Conservation (phyloP, 768 basidiomycete species). For the Leccinum disarticulatum region DNA sequence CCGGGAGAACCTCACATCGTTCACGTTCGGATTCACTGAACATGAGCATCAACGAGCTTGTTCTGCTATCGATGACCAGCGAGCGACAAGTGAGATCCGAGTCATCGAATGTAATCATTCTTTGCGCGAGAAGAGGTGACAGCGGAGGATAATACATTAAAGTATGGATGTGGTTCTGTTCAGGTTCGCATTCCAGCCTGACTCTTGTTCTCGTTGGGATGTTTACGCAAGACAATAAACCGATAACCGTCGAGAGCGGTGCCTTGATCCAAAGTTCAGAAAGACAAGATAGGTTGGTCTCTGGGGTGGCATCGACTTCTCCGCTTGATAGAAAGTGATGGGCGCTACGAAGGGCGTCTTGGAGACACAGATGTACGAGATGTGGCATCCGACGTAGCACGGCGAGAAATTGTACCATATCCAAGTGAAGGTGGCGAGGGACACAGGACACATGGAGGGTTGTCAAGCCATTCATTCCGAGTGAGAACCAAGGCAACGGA, state of each 20-base stretch:
- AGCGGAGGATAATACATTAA: not conserved
- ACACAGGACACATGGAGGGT: slow-evolving; percentile 33
- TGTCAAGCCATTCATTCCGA: slow-evolving; percentile 26
- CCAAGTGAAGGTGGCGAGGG: slow-evolving; percentile 21
- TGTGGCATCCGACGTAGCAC: slow-evolving; percentile 34
- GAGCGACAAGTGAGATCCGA: not conserved
- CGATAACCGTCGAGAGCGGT: slow-evolving; percentile 7
- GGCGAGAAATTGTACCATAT: slow-evolving; percentile 30
- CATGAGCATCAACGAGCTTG: not conserved
- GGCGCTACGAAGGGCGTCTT: slow-evolving; percentile 26
- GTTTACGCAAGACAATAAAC: slow-evolving; percentile 6
- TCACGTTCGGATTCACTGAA: not conserved
- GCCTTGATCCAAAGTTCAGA: slow-evolving; percentile 6
- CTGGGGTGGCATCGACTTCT: not conserved
- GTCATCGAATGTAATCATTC: not conserved
- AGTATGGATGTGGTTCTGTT: not conserved
- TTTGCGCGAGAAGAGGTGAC: not conserved
- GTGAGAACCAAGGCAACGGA: not conserved
- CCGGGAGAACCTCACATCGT: not conserved
- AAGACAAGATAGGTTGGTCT: slow-evolving; percentile 1
- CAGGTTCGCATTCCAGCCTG: not conserved
- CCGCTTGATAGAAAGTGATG: not conserved
- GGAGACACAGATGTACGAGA: slow-evolving; percentile 35
- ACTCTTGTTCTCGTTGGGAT: not conserved
- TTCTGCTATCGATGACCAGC: not conserved